Percentiles rank a stretch among this genome's conserved stretches.
These are phyloP conservation scores for Durusdinium trenchii DNA, from an alignment of 73 alveolate genomes.

Conservation along the genomic window DNA sequence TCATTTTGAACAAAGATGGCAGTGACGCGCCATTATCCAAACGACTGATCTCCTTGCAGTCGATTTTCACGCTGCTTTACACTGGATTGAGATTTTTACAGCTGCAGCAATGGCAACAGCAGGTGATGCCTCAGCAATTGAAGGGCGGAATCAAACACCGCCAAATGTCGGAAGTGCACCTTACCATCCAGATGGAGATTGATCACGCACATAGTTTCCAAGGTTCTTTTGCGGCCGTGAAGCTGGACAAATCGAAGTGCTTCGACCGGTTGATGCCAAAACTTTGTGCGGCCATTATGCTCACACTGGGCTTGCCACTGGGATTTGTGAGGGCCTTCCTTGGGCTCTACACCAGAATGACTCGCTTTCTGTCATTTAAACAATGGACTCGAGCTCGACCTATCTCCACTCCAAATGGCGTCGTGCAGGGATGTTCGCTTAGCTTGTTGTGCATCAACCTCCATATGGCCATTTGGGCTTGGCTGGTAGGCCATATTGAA, in stretches of 20 bases:
- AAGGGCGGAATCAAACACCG: not conserved
- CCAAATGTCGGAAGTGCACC: not conserved
- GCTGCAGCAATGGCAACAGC: not conserved
- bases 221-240: not conserved
- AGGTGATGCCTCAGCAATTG: not conserved
- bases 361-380: not conserved
- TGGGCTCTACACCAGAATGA: not conserved
- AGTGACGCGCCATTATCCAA: not conserved
- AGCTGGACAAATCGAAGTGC: not conserved
- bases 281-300: not conserved
- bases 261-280: not conserved
- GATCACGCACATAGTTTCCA: not conserved
- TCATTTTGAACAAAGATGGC: not conserved
- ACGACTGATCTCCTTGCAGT: not conserved
- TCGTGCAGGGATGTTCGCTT: not conserved
- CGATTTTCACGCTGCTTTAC: not conserved
- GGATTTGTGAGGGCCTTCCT: not conserved
- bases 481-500: not conserved
- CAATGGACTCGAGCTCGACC: not conserved
- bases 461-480: not conserved
- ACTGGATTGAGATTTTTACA: not conserved
- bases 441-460: not conserved
- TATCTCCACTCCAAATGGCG: not conserved
- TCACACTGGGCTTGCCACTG: not conserved
- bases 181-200: not conserved